Evolutionary conservation across 2,329 filamentous ascomycete genomes (phyloP), one percentile per base, ranked within the genome.

Genomic region (Fusarium napiforme): DNA sequence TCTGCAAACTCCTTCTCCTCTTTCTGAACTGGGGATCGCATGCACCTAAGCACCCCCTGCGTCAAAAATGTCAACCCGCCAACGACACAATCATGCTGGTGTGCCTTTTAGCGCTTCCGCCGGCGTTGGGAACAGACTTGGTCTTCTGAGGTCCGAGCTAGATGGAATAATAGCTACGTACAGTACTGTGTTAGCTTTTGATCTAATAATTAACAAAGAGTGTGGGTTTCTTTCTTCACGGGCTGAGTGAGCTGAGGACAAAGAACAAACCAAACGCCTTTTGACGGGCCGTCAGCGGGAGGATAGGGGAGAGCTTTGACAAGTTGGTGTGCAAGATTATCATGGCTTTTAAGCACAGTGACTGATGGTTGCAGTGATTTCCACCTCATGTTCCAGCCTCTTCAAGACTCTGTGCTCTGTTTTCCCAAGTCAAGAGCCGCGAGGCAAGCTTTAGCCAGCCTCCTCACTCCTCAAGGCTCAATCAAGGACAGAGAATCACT

Each of bases 41-140:
- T 69, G 64, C 43, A 58, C 67, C 75, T 58, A 40, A 56, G 52
- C 43, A 60, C 64, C 75, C 75, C 75, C 74, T 77, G 75, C 76
- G 69, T 78, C 75, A 71, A 55, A 55, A 72, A 73, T 73, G 64
- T 75, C 74, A 72, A 77, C 76, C 74, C 67, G 71, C 73, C 73
- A 76, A 77, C 75, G 49, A 63, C 68, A 68, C 37, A 62, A 56
- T 60, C 69, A 67, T 63, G 63, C 49, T 68, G 59, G 73, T 56
- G 43, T 60, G 40, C 53, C 36, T 43, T 58, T 60, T 75, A 74
- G 71, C 67, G 71, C 68, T 66, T 69, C 60, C 36, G 53, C 43
- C 34, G 60, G 57, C 26, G 67, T 59, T 64, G 57, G 21, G 37
- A 68, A 63, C 64, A 59, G 64, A 69, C 64, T 60, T 55, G 23